Evolutionary conservation across 495 filamentous ascomycete species (phyloP).

Genomic region (Penicillium nucicola): DNA sequence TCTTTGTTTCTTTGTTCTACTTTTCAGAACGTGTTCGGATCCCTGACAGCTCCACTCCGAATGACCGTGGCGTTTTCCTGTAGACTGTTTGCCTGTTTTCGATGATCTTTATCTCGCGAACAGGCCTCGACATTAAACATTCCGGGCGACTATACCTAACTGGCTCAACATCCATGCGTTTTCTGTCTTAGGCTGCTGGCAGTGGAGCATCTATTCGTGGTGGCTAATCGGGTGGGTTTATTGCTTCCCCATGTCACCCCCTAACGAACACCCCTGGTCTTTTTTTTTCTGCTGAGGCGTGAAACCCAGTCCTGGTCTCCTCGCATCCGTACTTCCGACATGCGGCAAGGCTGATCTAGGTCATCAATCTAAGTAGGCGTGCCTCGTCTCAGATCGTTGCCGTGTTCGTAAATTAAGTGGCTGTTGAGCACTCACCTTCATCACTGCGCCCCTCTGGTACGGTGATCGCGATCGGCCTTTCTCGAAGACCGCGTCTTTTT

Average conservation of each 20-base stretch:
- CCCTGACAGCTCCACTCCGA: not conserved
- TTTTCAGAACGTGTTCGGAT: constrained; percentile 5
- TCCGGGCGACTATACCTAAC: not conserved
- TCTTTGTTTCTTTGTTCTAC: not conserved
- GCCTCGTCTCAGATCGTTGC: constrained; percentile 20
- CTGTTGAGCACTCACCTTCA: constrained; percentile 5
- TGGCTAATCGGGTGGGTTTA: constrained; percentile 36
- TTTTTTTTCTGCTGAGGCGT: constrained; percentile 8
- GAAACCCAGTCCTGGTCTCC: constrained; percentile 19
- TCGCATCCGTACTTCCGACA: constrained; percentile 22
- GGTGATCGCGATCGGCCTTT: constrained; percentile 18
- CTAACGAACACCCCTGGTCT: constrained; percentile 40
- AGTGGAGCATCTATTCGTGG: constrained; percentile 28
- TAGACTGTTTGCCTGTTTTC: not conserved
- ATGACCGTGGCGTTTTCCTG: not conserved
- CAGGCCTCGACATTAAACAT: not conserved
- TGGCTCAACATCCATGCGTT: not conserved
- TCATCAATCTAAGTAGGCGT: constrained; percentile 8
- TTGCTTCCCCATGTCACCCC: constrained; percentile 34
- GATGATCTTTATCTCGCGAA: not conserved
- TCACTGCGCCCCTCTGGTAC: not conserved
- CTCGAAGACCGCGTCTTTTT: constrained; percentile 5
- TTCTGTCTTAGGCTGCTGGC: constrained; percentile 32
- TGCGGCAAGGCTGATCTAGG: constrained; percentile 27
- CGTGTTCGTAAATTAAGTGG: constrained; percentile 18